phyloP scores from a whole-genome alignment of 306 rosid species.

The Cicer chorassanicum region DNA sequence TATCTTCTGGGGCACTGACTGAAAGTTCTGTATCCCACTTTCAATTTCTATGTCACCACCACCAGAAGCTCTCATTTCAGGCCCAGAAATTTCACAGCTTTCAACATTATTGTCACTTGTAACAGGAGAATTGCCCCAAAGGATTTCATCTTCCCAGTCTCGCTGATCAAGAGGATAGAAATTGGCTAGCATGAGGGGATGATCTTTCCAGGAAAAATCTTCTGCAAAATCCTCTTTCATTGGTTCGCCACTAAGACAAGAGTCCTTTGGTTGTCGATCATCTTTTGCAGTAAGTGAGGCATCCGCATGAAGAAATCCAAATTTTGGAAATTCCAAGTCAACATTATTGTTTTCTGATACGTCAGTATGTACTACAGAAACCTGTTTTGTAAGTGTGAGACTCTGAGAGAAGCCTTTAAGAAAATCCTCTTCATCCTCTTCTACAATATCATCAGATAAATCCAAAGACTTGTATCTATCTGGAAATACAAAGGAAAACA shows the following conservation, averaged over 20 bases:
- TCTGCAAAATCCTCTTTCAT: constrained; percentile 59
- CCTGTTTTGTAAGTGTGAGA: constrained; percentile 55
- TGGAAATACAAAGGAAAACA: constrained; percentile 47
- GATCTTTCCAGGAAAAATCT: constrained; percentile 49
- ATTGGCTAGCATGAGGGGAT: constrained; percentile 48
- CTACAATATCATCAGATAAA: constrained; percentile 68
- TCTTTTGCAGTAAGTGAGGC: constrained; percentile 48
- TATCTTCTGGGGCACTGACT: constrained; percentile 43
- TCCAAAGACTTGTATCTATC: constrained; percentile 68
- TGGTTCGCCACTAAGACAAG: constrained; percentile 67
- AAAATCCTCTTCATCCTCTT: constrained; percentile 94
- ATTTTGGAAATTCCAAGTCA: constrained; percentile 58
- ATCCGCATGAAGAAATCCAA: constrained; percentile 60
- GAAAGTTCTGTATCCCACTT: constrained; percentile 51
- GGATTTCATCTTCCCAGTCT: constrained; percentile 87
- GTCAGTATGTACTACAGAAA: constrained; percentile 47
- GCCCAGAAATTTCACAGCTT: constrained; percentile 69
- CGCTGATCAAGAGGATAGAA: constrained; percentile 88
- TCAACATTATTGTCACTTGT: constrained; percentile 53
- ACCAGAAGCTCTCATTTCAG: constrained; percentile 61
- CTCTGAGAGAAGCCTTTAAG: constrained; percentile 61
- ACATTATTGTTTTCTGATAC: constrained; percentile 54
- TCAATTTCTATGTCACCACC: constrained; percentile 60
- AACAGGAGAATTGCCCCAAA: constrained; percentile 86
- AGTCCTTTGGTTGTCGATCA: constrained; percentile 52